Conservation (phyloP, 2,329 filamentous ascomycete species). For the Chalaropsis ovoidea region DNA sequence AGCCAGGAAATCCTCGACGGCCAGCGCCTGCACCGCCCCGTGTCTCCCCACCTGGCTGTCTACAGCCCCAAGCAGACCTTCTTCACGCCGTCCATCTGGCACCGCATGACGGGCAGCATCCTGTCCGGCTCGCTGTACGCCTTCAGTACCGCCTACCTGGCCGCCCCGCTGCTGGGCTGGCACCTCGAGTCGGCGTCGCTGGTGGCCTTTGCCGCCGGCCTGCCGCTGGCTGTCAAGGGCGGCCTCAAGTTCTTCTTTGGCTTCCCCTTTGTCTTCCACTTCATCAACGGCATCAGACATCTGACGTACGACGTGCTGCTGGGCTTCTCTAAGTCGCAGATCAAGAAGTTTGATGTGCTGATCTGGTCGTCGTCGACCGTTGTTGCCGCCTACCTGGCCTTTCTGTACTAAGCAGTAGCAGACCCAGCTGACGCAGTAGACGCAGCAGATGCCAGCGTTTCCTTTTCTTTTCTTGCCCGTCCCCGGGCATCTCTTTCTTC, state of each 20-base stretch:
- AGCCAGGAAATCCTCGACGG: constrained; percentile 58
- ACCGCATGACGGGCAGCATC: constrained; percentile 71
- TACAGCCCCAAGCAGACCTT: constrained; percentile 82
- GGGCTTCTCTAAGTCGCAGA: constrained; percentile 42
- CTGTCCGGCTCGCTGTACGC: constrained; percentile 67
- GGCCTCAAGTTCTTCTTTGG: constrained; percentile 45
- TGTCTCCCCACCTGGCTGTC: constrained; percentile 75
- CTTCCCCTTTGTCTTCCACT: constrained; percentile 52
- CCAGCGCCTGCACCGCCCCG: constrained; percentile 71
- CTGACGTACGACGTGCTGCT: constrained; percentile 43
- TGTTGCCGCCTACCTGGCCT: constrained; percentile 38
- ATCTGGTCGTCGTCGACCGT: constrained; percentile 42
- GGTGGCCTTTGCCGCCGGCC: constrained; percentile 48
- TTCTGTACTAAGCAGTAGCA: constrained; percentile 36
- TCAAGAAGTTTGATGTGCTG: constrained; percentile 39
- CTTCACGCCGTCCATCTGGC: constrained; percentile 60
- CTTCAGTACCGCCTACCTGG: constrained; percentile 72
- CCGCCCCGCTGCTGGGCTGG: constrained; percentile 60
- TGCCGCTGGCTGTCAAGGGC: constrained; percentile 51
- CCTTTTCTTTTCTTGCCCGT: not conserved
- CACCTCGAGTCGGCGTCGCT: constrained; percentile 51
- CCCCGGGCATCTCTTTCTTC: not conserved
- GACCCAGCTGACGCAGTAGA: no score
- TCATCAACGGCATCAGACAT: constrained; percentile 47
- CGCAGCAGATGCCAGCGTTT: constrained; percentile 1